Evolutionary conservation across 1,284 basidiomycete species (phyloP).

Genomic region (Ceratobasidium sp.): DNA sequence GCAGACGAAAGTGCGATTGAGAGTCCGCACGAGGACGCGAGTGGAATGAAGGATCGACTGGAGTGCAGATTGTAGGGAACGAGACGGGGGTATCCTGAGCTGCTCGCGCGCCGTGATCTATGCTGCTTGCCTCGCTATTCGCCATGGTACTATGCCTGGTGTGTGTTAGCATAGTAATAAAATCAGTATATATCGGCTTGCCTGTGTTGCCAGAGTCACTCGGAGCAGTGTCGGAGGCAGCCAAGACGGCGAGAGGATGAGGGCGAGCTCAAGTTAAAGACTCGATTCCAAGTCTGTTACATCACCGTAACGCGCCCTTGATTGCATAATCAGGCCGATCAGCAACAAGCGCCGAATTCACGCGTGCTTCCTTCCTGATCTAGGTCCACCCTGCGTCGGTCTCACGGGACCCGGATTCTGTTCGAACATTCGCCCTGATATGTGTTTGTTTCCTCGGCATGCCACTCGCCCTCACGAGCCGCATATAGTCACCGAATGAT

Average conservation of each 20-base stretch:
- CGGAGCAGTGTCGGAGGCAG: not conserved
- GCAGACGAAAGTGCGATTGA: slow-evolving; percentile 29
- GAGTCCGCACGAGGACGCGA: slow-evolving; percentile 12
- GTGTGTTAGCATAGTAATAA: not conserved
- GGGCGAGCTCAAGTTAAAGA: slow-evolving; percentile 4
- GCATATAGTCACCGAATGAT: slow-evolving; percentile 11
- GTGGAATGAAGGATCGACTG: not conserved
- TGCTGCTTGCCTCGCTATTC: slow-evolving; percentile 24
- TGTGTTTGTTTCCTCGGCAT: not conserved
- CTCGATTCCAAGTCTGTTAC: not conserved
- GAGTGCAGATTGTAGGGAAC: not conserved
- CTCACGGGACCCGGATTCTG: not conserved
- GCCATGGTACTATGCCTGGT: not conserved
- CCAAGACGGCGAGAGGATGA: not conserved
- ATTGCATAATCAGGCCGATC: slow-evolving; percentile 1
- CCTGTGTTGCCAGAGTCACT: not conserved
- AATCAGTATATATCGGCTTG: not conserved
- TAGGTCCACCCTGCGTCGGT: slow-evolving; percentile 4
- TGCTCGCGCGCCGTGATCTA: not conserved
- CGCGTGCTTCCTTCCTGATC: not conserved
- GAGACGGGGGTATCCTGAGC: slow-evolving; percentile 5
- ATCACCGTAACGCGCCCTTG: not conserved
- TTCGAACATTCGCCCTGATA: slow-evolving; percentile 5
- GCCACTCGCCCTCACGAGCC: not conserved
- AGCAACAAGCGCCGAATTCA: not conserved